Base-by-base conservation (phyloP, 129 eudicot species). In the Flaveria trinervia region DNA sequence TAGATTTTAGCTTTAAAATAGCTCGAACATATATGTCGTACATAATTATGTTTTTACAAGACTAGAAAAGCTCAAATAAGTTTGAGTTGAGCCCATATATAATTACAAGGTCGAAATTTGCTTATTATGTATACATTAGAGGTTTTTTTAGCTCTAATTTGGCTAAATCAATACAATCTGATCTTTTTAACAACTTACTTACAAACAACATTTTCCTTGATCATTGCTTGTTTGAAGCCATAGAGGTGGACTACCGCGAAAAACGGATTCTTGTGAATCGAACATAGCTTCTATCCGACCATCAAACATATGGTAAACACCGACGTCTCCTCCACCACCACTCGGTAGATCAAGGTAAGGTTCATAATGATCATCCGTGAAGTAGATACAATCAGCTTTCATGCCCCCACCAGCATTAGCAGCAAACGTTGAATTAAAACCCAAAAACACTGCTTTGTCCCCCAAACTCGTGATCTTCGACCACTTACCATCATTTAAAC, bases 341-440 rank as follows among this genome's bases (percentile, higher is more conserved):
- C 25, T n/a, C 0, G 78, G 83, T 30, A 79, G 46, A 72, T 51
- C 78, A 50, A 71, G 83, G 12, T 52, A 72, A 5, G 73, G 68
- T 65, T 72, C 83, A 39, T 79, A 79, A 36, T 72, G 67, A 79
- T 79, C 83, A 18, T 79, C 78, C 33, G 83, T 79, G 60, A 79
- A 72, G 67, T 79, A 79, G 4, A 79, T 65, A 79, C 83, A 72
- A 51, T 72, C 13, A 0, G 68, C 36, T 77, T 64, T 79, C 73
- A 79, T 30, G 2, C 78, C 73, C 17, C 75, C 64, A 50, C 83
- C 68, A 11, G 74, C 72, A 41, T 79, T 46, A 1, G 57, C n/a
- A 1, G 68, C 57, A 44, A 79, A 79, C 4, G 78, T 64, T 3
- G 83, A 79, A 72, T 79, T 72, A 15, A 79, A 79, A 3, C 83